Percentiles rank a stretch among this genome's conserved stretches.
Conservation (phyloP, 441 rosid species). For the Pelargonium citronellum region DNA sequence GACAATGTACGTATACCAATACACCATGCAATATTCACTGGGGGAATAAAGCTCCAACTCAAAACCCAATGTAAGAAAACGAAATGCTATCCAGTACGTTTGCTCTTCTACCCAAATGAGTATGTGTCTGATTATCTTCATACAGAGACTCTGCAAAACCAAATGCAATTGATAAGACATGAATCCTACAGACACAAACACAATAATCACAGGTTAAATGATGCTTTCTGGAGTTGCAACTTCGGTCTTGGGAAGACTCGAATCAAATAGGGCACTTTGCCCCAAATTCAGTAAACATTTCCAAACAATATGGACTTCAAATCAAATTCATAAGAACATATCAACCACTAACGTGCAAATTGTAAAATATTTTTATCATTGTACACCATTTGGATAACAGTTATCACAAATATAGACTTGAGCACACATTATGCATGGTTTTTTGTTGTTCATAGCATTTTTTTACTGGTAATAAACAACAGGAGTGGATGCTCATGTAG, state of each 20-base stretch:
- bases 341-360: neutral
- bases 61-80: slow-evolving; percentile 83
- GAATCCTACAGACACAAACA: neutral
- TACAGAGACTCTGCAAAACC: slow-evolving; percentile 49
- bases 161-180: slow-evolving; percentile 15
- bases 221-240: neutral
- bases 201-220: neutral
- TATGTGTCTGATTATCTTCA: slow-evolving; percentile 49
- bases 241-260: neutral
- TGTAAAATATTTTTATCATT: neutral
- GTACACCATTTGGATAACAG: neutral
- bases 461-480: neutral
- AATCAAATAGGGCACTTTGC: neutral
- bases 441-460: neutral
- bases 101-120: slow-evolving; percentile 90
- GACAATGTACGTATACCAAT: slow-evolving; percentile 77
- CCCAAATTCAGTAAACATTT: neutral
- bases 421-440: neutral
- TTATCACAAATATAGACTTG: neutral
- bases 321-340: neutral
- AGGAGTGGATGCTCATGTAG: neutral
- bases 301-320: neutral
- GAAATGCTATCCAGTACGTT: slow-evolving; percentile 85
- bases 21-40: slow-evolving; percentile 87
- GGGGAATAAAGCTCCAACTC: slow-evolving; percentile 90